Evolutionary conservation across 2,329 filamentous ascomycete species (phyloP).

Genomic region (Diplodia corticola): DNA sequence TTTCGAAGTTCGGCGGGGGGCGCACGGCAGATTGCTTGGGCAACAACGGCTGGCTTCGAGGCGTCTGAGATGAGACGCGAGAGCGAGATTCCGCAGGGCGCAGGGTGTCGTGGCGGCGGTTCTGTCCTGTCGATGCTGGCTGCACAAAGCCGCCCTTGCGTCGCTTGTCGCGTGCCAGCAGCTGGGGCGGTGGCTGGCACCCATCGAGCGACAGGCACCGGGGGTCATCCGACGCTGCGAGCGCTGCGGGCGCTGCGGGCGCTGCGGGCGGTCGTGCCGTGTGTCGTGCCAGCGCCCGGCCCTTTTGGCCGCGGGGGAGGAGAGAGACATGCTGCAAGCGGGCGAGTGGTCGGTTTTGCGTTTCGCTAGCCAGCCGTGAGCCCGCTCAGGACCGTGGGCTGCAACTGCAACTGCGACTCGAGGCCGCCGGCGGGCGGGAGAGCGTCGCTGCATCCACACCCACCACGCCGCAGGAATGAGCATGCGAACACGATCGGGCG

Average conservation of each 20-base stretch:
- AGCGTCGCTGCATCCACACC: neutral
- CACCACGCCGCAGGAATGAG: neutral
- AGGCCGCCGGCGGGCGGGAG: slow-evolving; percentile 5
- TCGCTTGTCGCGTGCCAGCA: neutral
- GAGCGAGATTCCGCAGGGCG: neutral
- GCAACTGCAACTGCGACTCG: neutral
- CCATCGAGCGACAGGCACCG: neutral
- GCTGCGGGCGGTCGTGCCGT: slow-evolving; percentile 5
- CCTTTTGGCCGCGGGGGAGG: neutral
- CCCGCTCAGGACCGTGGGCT: neutral
- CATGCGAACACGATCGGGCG: neutral
- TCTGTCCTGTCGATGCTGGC: slow-evolving; percentile 2
- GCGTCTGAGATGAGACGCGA: slow-evolving; percentile 9
- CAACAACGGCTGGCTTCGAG: neutral
- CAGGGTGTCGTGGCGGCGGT: slow-evolving; percentile 1
- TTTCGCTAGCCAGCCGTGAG: neutral
- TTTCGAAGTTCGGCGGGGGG: neutral
- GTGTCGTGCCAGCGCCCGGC: neutral
- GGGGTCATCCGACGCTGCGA: slow-evolving; percentile 10
- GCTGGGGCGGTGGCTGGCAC: neutral
- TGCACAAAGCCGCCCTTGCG: slow-evolving; percentile 9
- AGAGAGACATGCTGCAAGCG: slow-evolving; percentile 6
- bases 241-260: too few species aligned
- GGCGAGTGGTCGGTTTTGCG: neutral
- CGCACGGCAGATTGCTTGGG: slow-evolving; percentile 10